A percentile compares a stretch with the other conserved stretches of the same genome.
Evolutionary conservation across 208 protist genomes (phyloP).

Genomic region (Leishmania tropica): DNA sequence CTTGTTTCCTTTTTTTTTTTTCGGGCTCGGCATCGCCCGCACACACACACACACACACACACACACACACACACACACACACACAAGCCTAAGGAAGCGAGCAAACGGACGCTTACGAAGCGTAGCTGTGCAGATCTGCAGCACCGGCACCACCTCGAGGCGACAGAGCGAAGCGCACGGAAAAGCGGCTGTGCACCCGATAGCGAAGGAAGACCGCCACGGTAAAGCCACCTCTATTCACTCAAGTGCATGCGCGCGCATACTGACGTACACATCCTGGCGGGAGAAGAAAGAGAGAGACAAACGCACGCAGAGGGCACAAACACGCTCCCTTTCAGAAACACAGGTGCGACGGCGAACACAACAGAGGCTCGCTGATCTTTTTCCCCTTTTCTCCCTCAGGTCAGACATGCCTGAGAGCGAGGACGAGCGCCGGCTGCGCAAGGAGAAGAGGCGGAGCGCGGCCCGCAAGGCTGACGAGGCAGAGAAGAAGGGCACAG

Average conservation of each 20-base stretch:
- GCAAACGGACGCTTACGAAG: neutral
- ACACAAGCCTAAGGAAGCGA: neutral
- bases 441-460: conserved; percentile 43
- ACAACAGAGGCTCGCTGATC: neutral
- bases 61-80: too few species aligned
- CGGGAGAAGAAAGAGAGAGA: neutral
- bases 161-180: neutral
- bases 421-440: conserved; percentile 51
- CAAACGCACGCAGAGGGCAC: neutral
- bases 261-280: neutral
- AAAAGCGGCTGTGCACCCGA: neutral
- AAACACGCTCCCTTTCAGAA: neutral
- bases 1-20: neutral
- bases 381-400: neutral
- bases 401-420: conserved; percentile 14
- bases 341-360: neutral
- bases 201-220: neutral
- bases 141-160: neutral
- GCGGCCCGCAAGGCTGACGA: conserved; percentile 34
- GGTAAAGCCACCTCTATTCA: neutral
- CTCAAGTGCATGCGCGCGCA: neutral
- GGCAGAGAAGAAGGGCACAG: neutral
- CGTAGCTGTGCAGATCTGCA: neutral
- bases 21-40: too few species aligned
- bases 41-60: too few species aligned